Evolutionary conservation across 2,329 filamentous ascomycete species (phyloP).

Genomic region (Talaromyces sp.): DNA sequence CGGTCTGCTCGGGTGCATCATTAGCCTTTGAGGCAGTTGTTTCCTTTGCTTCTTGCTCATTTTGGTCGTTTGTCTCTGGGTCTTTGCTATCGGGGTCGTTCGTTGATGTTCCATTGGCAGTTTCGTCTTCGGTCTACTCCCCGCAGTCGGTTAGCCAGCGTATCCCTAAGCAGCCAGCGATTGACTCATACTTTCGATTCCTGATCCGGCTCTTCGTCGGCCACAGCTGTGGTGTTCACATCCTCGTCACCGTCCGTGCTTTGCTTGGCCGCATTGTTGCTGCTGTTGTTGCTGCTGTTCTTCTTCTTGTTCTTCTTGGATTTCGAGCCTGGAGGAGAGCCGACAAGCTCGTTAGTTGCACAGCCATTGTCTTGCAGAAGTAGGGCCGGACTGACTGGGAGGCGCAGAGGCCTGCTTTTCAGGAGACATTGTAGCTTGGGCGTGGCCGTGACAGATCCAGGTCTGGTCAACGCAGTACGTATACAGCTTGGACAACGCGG

Average conservation of each 20-base stretch:
- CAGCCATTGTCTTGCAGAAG: conserved; percentile 17
- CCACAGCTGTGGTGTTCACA: conserved; percentile 18
- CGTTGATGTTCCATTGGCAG: conserved; percentile 5
- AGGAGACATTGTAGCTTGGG: conserved; percentile 4
- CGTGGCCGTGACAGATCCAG: background rate
- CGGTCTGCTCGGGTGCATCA: background rate
- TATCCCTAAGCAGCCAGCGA: background rate
- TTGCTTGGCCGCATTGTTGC: conserved; percentile 45
- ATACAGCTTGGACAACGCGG: background rate
- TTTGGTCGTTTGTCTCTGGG: background rate
- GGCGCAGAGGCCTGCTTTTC: conserved; percentile 7
- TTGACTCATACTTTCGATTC: conserved; percentile 26
- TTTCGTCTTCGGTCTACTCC: conserved; percentile 4
- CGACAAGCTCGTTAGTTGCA: background rate
- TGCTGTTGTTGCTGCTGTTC: conserved; percentile 55
- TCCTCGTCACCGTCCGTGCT: conserved; percentile 32
- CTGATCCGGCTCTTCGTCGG: conserved; percentile 26
- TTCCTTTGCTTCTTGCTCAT: background rate
- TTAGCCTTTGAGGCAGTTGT: background rate
- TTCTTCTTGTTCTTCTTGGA: conserved; percentile 57
- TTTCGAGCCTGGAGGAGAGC: conserved; percentile 35
- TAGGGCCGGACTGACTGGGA: conserved; percentile 7
- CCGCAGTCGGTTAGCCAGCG: background rate
- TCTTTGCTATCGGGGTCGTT: conserved; percentile 6
- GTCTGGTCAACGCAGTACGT: background rate